Base-by-base conservation (phyloP, 441 rosid genomes). In the Syzygium syzygioides region DNA sequence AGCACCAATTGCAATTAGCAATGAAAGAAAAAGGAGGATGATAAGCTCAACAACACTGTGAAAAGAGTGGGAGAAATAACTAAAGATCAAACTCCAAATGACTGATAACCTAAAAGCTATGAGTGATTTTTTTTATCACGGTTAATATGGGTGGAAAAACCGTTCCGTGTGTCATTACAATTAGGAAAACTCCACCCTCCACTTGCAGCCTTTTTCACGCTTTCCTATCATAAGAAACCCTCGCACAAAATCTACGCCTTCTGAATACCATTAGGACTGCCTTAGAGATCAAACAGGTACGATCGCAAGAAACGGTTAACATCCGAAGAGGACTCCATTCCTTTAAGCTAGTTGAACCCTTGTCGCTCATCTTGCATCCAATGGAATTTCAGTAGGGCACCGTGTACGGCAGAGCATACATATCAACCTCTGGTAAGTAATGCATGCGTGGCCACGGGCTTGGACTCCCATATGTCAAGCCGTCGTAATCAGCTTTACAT, bases 351-450 rank as follows among this genome's bases (percentile, higher is more conserved):
- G 62, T 20, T 30, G 20, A 32, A 30, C 56, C 41, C 41, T 28
- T 4, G n/a, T 55, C 6, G 86, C n/a, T 56, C 62, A 30, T 85
- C 86, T 85, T 6, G 48, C 48, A 4, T 55, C 19, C 17, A 4
- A 85, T 32, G 86, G 45, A 53, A 37, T 48, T 60, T 92, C 90
- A 94, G 66, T 92, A 95, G 18, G 95, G 95, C 56, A 92, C 80
- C 0, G 96, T 91, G 93, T 88, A 94, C 79, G 98, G 98, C 87
- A 95, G 93, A 66, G 95, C 95, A 89, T 92, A 88, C 50, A 90
- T 84, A 85, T 93, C 98, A 88, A 90, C 93, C 89, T 94, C 94
- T 4, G 91, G 95, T 91, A 94, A 90, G 87, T 90, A 91, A 88
- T 91, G 90, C 87, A 86, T 91, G 23, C 87, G 86, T 34, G 98